phyloP scores from a whole-genome alignment of 1,284 basidiomycete species.

The Laetiporus sulphureus region DNA sequence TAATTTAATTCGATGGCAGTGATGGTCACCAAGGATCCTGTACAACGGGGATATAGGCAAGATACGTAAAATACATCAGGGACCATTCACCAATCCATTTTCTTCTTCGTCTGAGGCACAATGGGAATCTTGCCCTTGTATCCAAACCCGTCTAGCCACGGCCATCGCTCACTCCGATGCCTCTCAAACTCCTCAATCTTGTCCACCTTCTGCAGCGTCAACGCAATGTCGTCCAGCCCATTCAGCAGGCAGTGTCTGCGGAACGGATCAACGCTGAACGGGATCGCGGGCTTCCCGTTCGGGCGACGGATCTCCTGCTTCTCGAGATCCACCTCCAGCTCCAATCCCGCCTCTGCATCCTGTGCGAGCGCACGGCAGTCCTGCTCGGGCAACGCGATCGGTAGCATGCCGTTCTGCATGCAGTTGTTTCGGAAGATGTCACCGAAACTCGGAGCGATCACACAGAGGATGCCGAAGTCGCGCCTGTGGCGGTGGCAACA shows the following conservation, averaged over 20 bases:
- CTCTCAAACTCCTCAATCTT: slow-evolving; percentile 75
- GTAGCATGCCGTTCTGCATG: slow-evolving; percentile 97
- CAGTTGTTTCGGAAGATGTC: slow-evolving; percentile 93
- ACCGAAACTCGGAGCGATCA: slow-evolving; percentile 92
- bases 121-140: slow-evolving; percentile 76
- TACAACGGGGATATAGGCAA: too few species aligned
- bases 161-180: slow-evolving; percentile 71
- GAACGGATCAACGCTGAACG: slow-evolving; percentile 84
- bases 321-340: slow-evolving; percentile 88
- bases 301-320: slow-evolving; percentile 77
- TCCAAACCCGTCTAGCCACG: slow-evolving; percentile 92
- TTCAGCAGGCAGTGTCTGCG: slow-evolving; percentile 88
- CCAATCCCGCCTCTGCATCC: slow-evolving; percentile 76
- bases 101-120: slow-evolving; percentile 36
- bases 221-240: slow-evolving; percentile 89
- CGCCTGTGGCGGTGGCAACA: too few species aligned
- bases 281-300: slow-evolving; percentile 67
- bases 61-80: too few species aligned
- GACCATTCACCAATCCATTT: slow-evolving; percentile 83
- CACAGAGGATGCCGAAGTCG: slow-evolving; percentile 90
- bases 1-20: too few species aligned
- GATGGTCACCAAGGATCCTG: too few species aligned
- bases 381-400: slow-evolving; percentile 71
- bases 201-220: slow-evolving; percentile 77
- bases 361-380: slow-evolving; percentile 72